These are phyloP conservation scores for Porpolomopsis calyptriformis DNA, from an alignment of 768 basidiomycete genomes.

Conservation along the genomic window DNA sequence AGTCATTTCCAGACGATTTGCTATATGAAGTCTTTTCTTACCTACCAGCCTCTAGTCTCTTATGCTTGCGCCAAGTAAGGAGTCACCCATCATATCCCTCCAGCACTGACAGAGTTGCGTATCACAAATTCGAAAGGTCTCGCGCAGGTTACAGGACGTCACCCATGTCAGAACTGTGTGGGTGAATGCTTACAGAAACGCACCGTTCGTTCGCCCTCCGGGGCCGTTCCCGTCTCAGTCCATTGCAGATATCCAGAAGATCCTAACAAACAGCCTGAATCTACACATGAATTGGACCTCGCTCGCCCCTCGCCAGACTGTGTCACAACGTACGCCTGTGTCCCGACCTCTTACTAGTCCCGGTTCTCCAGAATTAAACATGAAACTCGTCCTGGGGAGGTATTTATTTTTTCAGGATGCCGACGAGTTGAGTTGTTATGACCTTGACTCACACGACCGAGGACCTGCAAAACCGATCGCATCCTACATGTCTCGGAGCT, in stretches of 20 bases:
- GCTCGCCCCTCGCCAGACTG: background rate
- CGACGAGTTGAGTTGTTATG: no score
- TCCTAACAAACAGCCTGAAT: background rate
- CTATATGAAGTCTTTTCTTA: background rate
- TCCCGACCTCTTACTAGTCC: no score
- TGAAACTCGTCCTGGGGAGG: no score
- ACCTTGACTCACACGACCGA: no score
- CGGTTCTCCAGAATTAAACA: no score
- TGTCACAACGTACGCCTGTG: background rate
- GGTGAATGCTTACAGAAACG: background rate
- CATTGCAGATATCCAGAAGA: background rate
- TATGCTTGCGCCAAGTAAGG: background rate
- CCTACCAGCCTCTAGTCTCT: background rate
- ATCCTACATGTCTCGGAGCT: no score
- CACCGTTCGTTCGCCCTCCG: background rate
- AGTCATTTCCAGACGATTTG: constrained; percentile 1
- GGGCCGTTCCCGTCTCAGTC: background rate
- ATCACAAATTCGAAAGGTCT: background rate
- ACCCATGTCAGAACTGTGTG: background rate
- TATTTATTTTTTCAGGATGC: no score
- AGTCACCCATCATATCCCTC: background rate
- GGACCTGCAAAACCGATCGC: no score
- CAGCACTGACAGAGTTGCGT: no score
- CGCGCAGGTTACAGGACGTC: background rate
- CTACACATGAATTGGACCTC: background rate